These are phyloP conservation scores for Thelonectria discophora DNA, from an alignment of 2,329 filamentous ascomycete species.

Conservation along the genomic window DNA sequence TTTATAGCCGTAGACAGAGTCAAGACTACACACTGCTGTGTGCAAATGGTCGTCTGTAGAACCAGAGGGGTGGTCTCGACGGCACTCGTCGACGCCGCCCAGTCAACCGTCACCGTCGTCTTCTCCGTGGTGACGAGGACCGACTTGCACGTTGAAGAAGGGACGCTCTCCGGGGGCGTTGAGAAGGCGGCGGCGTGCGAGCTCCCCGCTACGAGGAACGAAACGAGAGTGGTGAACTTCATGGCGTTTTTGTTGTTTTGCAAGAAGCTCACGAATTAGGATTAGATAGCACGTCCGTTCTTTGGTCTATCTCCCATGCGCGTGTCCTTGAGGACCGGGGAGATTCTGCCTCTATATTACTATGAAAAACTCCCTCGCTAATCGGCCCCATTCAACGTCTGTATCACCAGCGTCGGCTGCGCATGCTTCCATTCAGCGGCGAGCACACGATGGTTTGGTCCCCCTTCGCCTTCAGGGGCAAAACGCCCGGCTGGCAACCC, in stretches of 20 bases:
- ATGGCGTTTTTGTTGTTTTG: conserved; percentile 26
- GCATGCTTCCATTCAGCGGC: not conserved
- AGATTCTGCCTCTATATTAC: conserved; percentile 16
- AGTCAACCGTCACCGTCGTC: conserved; percentile 29
- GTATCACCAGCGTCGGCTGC: not conserved
- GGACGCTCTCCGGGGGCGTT: no score
- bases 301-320: not conserved
- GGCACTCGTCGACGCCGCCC: conserved; percentile 30
- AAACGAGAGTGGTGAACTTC: conserved; percentile 27
- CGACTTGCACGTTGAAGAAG: conserved; percentile 1
- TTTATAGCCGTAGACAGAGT: conserved; percentile 34
- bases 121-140: conserved; percentile 16
- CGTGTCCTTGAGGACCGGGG: not conserved
- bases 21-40: conserved; percentile 30
- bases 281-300: conserved; percentile 8
- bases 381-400: not conserved
- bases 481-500: not conserved
- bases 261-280: conserved; percentile 17
- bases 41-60: conserved; percentile 34
- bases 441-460: conserved; percentile 2
- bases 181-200: conserved; percentile 1
- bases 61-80: not conserved
- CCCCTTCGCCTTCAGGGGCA: not conserved
- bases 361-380: not conserved
- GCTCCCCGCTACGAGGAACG: conserved; percentile 25